Conservation (phyloP, 1,284 basidiomycete genomes). For the Puccinia brachypodii region DNA sequence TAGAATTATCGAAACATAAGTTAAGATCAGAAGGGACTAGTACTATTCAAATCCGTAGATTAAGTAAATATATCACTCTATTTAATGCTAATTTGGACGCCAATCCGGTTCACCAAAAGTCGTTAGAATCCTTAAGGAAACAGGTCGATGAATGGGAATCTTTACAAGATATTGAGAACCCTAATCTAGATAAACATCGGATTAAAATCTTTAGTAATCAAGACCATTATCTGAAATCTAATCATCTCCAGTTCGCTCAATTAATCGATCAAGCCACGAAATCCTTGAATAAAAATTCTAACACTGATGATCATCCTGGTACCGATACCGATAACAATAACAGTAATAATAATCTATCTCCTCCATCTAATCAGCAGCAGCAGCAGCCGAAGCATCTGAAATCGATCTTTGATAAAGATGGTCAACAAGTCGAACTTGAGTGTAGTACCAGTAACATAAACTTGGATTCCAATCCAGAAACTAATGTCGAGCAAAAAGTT, state of each 20-base stretch:
- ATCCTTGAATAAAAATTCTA: neutral
- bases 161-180: slow-evolving; percentile 31
- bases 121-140: slow-evolving; percentile 10
- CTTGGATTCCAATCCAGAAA: too few relatives aligned
- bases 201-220: slow-evolving; percentile 20
- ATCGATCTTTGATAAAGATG: too few relatives aligned
- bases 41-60: neutral
- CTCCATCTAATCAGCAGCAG: too few relatives aligned
- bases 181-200: neutral
- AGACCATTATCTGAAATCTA: slow-evolving; percentile 2
- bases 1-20: slow-evolving; percentile 18
- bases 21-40: slow-evolving; percentile 20
- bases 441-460: too few relatives aligned
- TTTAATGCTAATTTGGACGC: slow-evolving; percentile 45
- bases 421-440: too few relatives aligned
- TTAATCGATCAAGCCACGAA: slow-evolving; percentile 29
- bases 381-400: too few relatives aligned
- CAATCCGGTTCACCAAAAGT: slow-evolving; percentile 21
- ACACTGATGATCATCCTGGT: too few relatives aligned
- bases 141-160: slow-evolving; percentile 37
- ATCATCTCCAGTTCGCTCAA: slow-evolving; percentile 1
- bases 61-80: slow-evolving; percentile 30
- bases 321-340: too few relatives aligned
- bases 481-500: too few relatives aligned
- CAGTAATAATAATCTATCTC: too few relatives aligned